A percentile compares a stretch with the other conserved stretches of the same genome.
Evolutionary conservation across 306 rosid genomes (phyloP).

Genomic region (Inga oerstediana): DNA sequence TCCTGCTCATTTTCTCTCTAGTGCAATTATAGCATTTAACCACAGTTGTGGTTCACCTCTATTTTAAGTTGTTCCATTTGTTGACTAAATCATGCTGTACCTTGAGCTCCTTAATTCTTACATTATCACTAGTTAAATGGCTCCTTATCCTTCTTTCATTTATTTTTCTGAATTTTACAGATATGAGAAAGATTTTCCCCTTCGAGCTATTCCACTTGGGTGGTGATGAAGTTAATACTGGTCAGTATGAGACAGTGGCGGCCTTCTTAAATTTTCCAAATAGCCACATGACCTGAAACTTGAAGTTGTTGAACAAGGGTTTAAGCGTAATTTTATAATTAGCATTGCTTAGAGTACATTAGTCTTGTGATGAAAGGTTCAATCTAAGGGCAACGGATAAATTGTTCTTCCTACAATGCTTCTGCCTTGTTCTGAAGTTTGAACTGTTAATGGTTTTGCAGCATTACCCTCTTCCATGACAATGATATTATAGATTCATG

Average conservation of each 20-base stretch:
- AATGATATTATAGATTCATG: constrained; percentile 19
- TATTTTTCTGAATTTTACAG: constrained; percentile 49
- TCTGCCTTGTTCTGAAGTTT: constrained; percentile 29
- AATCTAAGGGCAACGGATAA: constrained; percentile 8
- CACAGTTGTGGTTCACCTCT: constrained; percentile 10
- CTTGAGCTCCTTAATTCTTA: constrained; percentile 12
- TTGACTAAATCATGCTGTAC: background rate
- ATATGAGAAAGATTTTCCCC: constrained; percentile 90
- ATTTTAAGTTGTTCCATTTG: constrained; percentile 13
- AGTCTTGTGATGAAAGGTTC: constrained; percentile 16
- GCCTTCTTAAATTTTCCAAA: constrained; percentile 31
- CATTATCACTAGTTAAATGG: constrained; percentile 1
- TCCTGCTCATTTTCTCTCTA: constrained; percentile 6
- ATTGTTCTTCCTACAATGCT: constrained; percentile 9
- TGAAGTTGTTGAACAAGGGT: constrained; percentile 22
- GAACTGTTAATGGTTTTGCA: constrained; percentile 13
- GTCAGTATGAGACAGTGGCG: constrained; percentile 48
- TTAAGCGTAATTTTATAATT: constrained; percentile 29
- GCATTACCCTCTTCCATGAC: background rate
- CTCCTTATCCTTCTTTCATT: constrained; percentile 13
- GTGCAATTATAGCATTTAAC: background rate
- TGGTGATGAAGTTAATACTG: constrained; percentile 96
- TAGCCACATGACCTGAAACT: constrained; percentile 24
- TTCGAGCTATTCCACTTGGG: constrained; percentile 99
- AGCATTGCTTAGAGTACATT: constrained; percentile 14